phyloP scores from a whole-genome alignment of 2,329 filamentous ascomycete species.

The Mycogone perniciosa region DNA sequence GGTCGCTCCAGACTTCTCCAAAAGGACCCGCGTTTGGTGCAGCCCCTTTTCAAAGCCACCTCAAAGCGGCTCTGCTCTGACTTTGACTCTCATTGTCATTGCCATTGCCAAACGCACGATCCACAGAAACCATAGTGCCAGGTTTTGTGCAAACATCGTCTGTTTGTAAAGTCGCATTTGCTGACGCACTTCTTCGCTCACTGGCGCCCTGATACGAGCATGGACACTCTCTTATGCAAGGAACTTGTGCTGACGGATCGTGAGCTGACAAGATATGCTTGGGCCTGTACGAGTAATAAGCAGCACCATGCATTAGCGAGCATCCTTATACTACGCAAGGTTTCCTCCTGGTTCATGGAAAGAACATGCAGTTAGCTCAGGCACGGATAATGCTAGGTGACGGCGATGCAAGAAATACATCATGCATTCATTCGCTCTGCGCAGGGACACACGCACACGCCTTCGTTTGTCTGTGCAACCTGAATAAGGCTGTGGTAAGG shows the following conservation, averaged over 20 bases:
- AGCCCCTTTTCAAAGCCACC: background rate
- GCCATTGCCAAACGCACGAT: background rate
- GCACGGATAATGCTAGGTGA: background rate
- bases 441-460: constrained; percentile 2
- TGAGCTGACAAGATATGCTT: no score
- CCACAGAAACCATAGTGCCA: background rate
- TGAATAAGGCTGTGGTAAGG: background rate
- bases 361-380: background rate
- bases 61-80: no score
- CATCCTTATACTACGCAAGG: background rate
- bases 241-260: no score
- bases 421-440: background rate
- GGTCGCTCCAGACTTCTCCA: background rate
- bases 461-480: no score
- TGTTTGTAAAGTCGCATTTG: background rate
- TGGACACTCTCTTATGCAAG: background rate
- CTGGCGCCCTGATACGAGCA: background rate
- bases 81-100: background rate
- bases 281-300: no score
- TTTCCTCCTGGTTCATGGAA: background rate
- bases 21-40: background rate
- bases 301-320: no score
- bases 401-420: background rate
- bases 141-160: background rate
- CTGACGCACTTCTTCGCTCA: background rate